Base-by-base conservation (phyloP, 352 stramenopile genomes). In the Phytopythium oedochilum region DNA sequence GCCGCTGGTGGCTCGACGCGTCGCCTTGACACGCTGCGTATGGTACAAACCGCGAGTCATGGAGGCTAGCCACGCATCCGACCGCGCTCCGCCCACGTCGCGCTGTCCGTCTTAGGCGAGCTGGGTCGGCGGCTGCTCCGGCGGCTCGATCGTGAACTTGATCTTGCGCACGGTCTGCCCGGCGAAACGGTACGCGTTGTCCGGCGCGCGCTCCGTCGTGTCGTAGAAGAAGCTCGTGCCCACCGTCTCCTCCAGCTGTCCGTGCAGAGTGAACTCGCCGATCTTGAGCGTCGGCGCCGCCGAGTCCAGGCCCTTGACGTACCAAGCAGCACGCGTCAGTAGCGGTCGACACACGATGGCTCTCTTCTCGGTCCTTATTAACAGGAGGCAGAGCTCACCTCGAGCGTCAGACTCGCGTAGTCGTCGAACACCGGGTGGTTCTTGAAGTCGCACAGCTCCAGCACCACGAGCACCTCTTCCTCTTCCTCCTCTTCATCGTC, bases 181-280 rank as follows among this genome's bases (percentile, higher is more conserved):
- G 26, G 63, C 69, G 48, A 74, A 89, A 26, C 66, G 64, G 56
- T 92, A 88, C 48, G 64, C 69, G 38, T 74, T 73, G 28, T 72
- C 55, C 1, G 71, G 51, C 7, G 62, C 65, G 36, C 53, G 66
- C 26, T 70, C 72, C 42, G 59, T 75, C 17, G 75, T 89, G 59
- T 89, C 82, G 60, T 89, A 92, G 42, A 89, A 89, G 62, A 79
- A 89, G 29, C 70, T 87, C n/a, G 82, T 92, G 29, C 82, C 82
- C 15, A 89, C 74, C 1, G 78, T 89, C 62, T 92, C 82, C 45
- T 89, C 77, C 18, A 92, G 44, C 32, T 84, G 67, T 0, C 82
- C 82, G 52, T 92, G 64, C 29, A 92, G 64, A 38, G 60, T 63
- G 51, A 89, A 92, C 59, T 89, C 82, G 52, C 78, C 82, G 45